Conservation (phyloP, 345 rosid species). For the Clausena lansium region DNA sequence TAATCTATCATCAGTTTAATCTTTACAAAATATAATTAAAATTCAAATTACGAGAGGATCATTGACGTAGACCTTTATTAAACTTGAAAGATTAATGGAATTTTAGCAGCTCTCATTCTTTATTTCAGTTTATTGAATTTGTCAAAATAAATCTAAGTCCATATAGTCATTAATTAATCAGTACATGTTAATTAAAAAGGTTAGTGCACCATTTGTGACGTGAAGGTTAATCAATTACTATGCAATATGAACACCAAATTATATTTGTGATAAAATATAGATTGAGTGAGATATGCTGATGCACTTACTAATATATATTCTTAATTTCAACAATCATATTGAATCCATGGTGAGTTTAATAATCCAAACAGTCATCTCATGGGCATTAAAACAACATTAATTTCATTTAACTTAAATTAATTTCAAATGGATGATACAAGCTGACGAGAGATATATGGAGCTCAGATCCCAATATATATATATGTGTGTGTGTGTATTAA, state of each 20-base stretch:
- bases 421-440: constrained; percentile 29
- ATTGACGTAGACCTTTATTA: no score
- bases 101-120: no score
- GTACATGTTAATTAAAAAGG: neutral
- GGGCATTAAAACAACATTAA: constrained; percentile 7
- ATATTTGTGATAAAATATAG: neutral
- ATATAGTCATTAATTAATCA: neutral
- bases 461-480: constrained; percentile 31
- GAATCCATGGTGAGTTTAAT: constrained; percentile 32
- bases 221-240: neutral
- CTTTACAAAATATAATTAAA: no score
- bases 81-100: no score
- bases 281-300: neutral
- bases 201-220: constrained; percentile 8
- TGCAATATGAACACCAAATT: constrained; percentile 1
- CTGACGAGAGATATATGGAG: constrained; percentile 8
- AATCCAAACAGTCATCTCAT: constrained; percentile 21
- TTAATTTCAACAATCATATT: constrained; percentile 29
- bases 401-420: constrained; percentile 11
- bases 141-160: neutral
- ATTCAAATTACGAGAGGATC: no score
- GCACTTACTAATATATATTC: neutral
- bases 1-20: no score
- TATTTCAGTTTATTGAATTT: neutral
- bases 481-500: no score